These are phyloP conservation scores for Paramarasmius palmivorus DNA, from an alignment of 1,284 basidiomycete species.

Conservation along the genomic window DNA sequence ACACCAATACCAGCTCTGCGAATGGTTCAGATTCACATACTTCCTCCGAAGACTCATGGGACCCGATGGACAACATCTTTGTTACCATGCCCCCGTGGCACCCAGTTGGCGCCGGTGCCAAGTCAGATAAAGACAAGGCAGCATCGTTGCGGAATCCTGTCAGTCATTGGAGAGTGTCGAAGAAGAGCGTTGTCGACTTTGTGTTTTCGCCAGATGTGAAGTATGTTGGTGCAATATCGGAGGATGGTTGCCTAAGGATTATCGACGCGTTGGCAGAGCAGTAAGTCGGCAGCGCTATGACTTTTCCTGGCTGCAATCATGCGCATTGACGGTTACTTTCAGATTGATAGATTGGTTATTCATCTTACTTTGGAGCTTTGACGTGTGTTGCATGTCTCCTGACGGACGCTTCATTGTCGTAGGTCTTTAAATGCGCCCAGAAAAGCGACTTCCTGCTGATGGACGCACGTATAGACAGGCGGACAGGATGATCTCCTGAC, in stretches of 20 bases:
- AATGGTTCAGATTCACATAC: slow-evolving; percentile 15
- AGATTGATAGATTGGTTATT: slow-evolving; percentile 88
- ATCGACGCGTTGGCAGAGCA: slow-evolving; percentile 85
- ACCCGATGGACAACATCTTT: slow-evolving; percentile 71
- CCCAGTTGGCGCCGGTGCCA: slow-evolving; percentile 52
- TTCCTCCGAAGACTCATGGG: slow-evolving; percentile 46
- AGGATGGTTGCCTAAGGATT: slow-evolving; percentile 86
- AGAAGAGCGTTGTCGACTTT: slow-evolving; percentile 77
- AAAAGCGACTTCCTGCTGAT: slow-evolving; percentile 2
- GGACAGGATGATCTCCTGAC: slow-evolving; percentile 92
- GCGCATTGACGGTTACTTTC: too few relatives aligned
- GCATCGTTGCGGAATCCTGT: slow-evolving; percentile 73
- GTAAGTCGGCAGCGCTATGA: slow-evolving; percentile 49
- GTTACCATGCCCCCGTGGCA: slow-evolving; percentile 86
- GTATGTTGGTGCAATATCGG: slow-evolving; percentile 82
- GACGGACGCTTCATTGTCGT: slow-evolving; percentile 92
- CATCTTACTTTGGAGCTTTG: slow-evolving; percentile 89
- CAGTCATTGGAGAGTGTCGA: slow-evolving; percentile 80
- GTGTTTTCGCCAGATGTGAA: slow-evolving; percentile 90
- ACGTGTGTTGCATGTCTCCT: slow-evolving; percentile 91
- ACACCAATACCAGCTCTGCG: slow-evolving; percentile 3
- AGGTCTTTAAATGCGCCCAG: slow-evolving; percentile 22
- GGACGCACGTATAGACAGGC: slow-evolving; percentile 41
- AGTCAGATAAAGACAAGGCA: slow-evolving; percentile 65
- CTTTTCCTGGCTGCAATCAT: too few relatives aligned